Conservation (phyloP, 2,329 filamentous ascomycete species). For the Calonectria leucothoes region DNA sequence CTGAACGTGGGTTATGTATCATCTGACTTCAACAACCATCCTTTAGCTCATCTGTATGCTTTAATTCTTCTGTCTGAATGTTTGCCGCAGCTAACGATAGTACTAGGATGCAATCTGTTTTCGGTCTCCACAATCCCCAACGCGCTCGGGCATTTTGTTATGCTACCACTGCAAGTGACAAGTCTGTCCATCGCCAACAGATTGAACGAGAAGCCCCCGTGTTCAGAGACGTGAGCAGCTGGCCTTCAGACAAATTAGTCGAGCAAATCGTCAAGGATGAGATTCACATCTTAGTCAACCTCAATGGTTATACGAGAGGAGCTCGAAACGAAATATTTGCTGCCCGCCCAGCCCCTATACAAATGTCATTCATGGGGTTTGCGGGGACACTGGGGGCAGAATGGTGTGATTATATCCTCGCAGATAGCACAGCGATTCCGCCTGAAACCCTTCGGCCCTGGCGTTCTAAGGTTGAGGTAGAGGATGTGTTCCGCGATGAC, state of each 20-base stretch:
- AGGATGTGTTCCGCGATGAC: constrained; percentile 75
- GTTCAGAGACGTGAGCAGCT: constrained; percentile 88
- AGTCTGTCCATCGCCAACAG: constrained; percentile 87
- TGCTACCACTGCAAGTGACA: constrained; percentile 91
- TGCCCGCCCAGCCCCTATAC: constrained; percentile 91
- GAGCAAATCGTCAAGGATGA: constrained; percentile 87
- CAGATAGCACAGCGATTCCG: constrained; percentile 89
- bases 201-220: constrained; percentile 94
- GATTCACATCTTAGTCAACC: constrained; percentile 94
- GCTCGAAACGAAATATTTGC: constrained; percentile 98
- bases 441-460: constrained; percentile 82
- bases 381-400: constrained; percentile 95
- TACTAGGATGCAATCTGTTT: constrained; percentile 92
- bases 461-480: constrained; percentile 78
- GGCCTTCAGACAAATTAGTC: constrained; percentile 86
- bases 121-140: constrained; percentile 83
- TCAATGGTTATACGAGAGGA: constrained; percentile 98
- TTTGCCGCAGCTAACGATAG: not conserved
- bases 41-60: constrained; percentile 84
- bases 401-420: constrained; percentile 98
- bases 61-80: not conserved
- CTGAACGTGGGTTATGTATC: constrained; percentile 97
- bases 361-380: constrained; percentile 99
- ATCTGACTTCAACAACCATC: constrained; percentile 99
- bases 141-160: constrained; percentile 92